Base-by-base conservation (phyloP, 2,329 filamentous ascomycete genomes). In the Cercospora beticola region DNA sequence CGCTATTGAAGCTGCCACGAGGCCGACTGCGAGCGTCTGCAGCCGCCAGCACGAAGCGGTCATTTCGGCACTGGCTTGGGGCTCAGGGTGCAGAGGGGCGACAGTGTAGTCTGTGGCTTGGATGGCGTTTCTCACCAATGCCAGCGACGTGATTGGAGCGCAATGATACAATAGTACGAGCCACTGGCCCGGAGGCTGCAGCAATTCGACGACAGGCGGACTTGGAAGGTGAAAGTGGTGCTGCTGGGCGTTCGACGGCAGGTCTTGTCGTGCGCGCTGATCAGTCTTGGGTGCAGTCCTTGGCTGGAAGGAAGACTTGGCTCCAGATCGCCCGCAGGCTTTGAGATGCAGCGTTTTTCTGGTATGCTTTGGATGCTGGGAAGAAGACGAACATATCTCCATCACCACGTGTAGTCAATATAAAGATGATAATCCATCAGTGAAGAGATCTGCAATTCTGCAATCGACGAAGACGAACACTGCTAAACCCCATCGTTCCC, bases 1-100 rank as follows among this genome's bases (percentile, higher is more conserved):
- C 60, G 46, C 66, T 64, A 64, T 18, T n/a, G 52, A 33, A 33
- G 56, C 52, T 64, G 60, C 60, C 66, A 64, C 60, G 61, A 67
- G 60, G 52, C 28, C 56, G 28, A 36, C 16, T 58, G 40, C 43
- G 43, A 57, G 28, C 10, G 28, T 26, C 62, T 30, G 31, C 49
- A 43, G 54, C 36, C 58, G 28, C 64, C 28, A 46, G 64, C 43
- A 62, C 26, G 23, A 49, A 7, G 14, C 31, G 28, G 16, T 49
- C 26, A 36, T 56, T 23, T 40, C 23, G 65, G 56, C 33, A 62
- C 59, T 49, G 62, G 33, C 16, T 49, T 21, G 31, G 18, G 6
- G 21, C 8, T 16, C 18, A 28, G 14, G 28, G 30, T 62, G 26
- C 30, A 28, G 46, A 62, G 28, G 12, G 31, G 31, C 33, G 43